Base-by-base conservation (phyloP, 306 rosid species). In the Malus sieversii region DNA sequence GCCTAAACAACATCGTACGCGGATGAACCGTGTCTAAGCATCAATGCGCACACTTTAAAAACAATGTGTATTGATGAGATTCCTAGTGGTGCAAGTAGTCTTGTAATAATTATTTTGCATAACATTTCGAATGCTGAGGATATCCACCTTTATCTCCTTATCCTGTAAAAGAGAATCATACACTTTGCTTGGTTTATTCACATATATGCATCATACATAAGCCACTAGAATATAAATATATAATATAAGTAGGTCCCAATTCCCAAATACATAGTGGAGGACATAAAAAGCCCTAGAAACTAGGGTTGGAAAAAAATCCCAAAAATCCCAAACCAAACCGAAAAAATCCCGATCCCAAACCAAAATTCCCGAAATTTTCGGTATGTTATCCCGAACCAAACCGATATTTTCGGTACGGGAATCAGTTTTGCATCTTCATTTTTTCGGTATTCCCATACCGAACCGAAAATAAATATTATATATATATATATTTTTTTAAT, bases 141-240 rank as follows among this genome's bases (percentile, higher is more conserved):
- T 75, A 70, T 82, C 87, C 81, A 45, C 77, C 66, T 74, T 63
- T 73, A 82, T 85, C 80, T 76, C 69, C 89, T 85, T 82, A 81
- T 85, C 88, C 84, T 76, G 11, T 68, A n/a, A 19, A 74, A 25
- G 59, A 55, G 40, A 69, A 69, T 62, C 86, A 12, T 57, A 74
- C 85, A 78, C 75, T 61, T 69, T 78, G 79, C 55, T 80, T 60
- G 79, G 76, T 60, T 70, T 52, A 70, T 81, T 82, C 70, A 20
- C n/a, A 25, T 53, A 68, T 38, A 7, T 38, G 42, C 48, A n/a
- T 71, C 75, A 72, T 14, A 59, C 40, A 40, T 23, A 45, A 65
- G 57, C 33, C 74, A 62, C 53, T 71, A 70, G 23, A 16, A 22
- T 48, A 45, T 59, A 35, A 58, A 65, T 46, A 48, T 15, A 48